Base-by-base conservation (phyloP, 345 rosid genomes). In the Salix viminalis region DNA sequence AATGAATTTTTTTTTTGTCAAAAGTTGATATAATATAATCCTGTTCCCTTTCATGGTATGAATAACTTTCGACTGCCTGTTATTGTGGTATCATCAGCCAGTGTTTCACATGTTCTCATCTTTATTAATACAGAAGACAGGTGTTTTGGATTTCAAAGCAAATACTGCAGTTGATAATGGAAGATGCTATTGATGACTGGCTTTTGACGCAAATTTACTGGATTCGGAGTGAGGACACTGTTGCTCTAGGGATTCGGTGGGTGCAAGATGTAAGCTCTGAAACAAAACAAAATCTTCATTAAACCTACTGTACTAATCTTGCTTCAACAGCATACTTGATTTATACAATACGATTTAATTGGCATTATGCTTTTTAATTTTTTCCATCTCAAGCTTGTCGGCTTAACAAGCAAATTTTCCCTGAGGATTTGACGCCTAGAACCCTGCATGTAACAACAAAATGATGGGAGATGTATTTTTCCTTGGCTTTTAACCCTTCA, bases 101-200 rank as follows among this genome's bases (percentile, higher is more conserved):
- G 42, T 74, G 16, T 60, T 67, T 36, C 65, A 39, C 30, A 54
- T 67, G 60, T 72, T 15, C 61, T 78, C 44, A 34, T 74, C 60
- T 65, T 84, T 72, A 30, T 78, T 77, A 67, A 28, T 74, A 82
- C 90, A 96, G 99, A 82, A 88, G 99, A 77, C 97, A 96, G 80
- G 98, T 94, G 79, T 94, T 94, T 84, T 94, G 99, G 98, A 92
- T 96, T 70, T 94, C 98, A 75, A 96, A 91, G 87, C 97, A 96
- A 84, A 94, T 96, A 77, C 79, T 94, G 75, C 99, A 96, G 81
- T 83, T 96, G 72, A 86, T 94, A 74, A 96, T 94, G 99, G 98
- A 94, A 83, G 98, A 94, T 89, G 98, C 97, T 74, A 94, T 94
- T 60, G 99, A 92, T 90, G 98, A 96, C 83, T 96, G 88, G 89